A percentile compares a stretch with the other conserved stretches of the same genome.
These are phyloP conservation scores for Cryphonectria parasitica DNA, from an alignment of 2,329 filamentous ascomycete species.

Conservation along the genomic window DNA sequence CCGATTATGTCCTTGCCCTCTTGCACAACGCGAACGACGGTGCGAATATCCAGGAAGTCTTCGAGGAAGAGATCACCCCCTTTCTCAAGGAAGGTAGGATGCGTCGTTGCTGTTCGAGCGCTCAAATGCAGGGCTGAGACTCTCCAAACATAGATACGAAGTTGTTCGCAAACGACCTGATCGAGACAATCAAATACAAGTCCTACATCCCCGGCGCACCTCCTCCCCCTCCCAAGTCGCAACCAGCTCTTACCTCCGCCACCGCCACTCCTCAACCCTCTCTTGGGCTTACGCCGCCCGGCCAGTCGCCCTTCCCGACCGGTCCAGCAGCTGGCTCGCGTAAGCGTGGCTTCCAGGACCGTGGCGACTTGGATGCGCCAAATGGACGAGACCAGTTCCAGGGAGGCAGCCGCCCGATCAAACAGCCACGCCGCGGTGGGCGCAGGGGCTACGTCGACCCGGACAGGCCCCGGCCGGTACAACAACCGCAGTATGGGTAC, in stretches of 20 bases:
- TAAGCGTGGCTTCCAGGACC: conserved; percentile 62
- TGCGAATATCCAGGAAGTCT: conserved; percentile 67
- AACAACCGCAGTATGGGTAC: conserved; percentile 25
- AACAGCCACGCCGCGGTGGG: conserved; percentile 61
- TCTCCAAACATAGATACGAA: conserved; percentile 50
- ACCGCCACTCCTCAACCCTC: conserved; percentile 19
- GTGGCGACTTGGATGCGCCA: conserved; percentile 45
- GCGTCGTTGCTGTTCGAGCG: background rate
- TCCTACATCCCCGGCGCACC: conserved; percentile 62
- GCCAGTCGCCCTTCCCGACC: conserved; percentile 16
- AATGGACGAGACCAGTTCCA: conserved; percentile 37
- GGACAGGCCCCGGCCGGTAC: conserved; percentile 34
- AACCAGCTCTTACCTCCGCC: conserved; percentile 23
- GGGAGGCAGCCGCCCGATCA: conserved; percentile 53
- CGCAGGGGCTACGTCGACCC: conserved; percentile 28
- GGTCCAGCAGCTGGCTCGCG: conserved; percentile 37
- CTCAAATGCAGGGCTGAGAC: conserved; percentile 2
- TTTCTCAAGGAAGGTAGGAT: conserved; percentile 69
- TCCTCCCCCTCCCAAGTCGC: conserved; percentile 40
- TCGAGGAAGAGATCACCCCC: conserved; percentile 73
- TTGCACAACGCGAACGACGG: conserved; percentile 70
- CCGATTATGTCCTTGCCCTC: conserved; percentile 82
- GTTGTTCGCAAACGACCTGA: conserved; percentile 72
- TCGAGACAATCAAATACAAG: conserved; percentile 65
- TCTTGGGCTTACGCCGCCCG: background rate